These are phyloP conservation scores for Dictyostelium citrinum DNA, from an alignment of 78 protist species.

Conservation along the genomic window DNA sequence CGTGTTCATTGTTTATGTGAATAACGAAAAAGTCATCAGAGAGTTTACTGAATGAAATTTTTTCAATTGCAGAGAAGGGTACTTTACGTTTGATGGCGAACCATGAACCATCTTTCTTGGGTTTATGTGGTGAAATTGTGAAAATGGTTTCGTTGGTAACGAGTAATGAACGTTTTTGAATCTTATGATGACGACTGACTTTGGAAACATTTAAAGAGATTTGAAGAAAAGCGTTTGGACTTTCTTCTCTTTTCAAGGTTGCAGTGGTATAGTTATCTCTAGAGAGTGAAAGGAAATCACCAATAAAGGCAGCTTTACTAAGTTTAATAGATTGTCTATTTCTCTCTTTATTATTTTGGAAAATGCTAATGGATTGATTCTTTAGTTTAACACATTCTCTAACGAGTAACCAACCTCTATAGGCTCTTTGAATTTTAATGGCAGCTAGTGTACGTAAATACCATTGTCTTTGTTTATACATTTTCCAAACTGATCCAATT, in stretches of 20 bases:
- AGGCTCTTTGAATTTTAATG: conserved; percentile 20
- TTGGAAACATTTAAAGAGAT: conserved; percentile 39
- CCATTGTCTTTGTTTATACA: conserved; percentile 48
- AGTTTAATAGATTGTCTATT: conserved; percentile 29
- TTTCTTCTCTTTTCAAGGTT: conserved; percentile 11
- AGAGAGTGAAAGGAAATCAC: conserved; percentile 58
- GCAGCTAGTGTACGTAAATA: conserved; percentile 43
- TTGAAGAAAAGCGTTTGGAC: background rate
- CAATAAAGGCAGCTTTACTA: conserved; percentile 21
- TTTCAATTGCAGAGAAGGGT: conserved; percentile 18
- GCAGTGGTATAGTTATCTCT: background rate
- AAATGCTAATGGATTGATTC: conserved; percentile 44
- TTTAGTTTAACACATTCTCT: conserved; percentile 58
- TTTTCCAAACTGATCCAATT: conserved; percentile 51
- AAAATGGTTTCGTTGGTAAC: conserved; percentile 19
- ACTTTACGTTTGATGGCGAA: conserved; percentile 39
- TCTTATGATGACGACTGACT: conserved; percentile 59
- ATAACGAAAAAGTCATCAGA: conserved; percentile 48
- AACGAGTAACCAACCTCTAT: conserved; percentile 30
- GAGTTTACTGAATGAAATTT: background rate
- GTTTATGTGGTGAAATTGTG: conserved; percentile 17
- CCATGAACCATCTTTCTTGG: conserved; percentile 77
- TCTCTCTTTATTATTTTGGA: conserved; percentile 64
- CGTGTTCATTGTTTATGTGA: conserved; percentile 25
- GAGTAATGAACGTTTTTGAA: conserved; percentile 52